Evolutionary conservation across 2,329 filamentous ascomycete species (phyloP).

Genomic region (Aspergillus sclerotialis): DNA sequence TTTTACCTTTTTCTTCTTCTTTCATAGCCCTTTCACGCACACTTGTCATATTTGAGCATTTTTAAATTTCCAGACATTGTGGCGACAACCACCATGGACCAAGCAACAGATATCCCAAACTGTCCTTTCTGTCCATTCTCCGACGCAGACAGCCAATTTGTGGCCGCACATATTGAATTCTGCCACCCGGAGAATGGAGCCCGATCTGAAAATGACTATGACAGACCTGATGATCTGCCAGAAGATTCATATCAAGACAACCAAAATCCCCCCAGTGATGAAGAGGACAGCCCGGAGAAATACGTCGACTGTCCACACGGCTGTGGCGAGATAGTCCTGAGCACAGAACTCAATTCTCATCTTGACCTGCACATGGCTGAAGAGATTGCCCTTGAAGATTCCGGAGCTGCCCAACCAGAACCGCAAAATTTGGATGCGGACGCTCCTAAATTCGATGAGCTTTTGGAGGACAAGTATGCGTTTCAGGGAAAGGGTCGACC

Average conservation of each 20-base stretch:
- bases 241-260: slow-evolving; percentile 1
- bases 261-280: slow-evolving; percentile 1
- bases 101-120: slow-evolving; percentile 11
- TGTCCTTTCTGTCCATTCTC: slow-evolving; percentile 43
- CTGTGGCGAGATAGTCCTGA: slow-evolving; percentile 53
- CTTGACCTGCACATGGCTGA: slow-evolving; percentile 54
- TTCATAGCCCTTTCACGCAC: too few species aligned
- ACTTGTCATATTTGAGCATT: too few species aligned
- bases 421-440: neutral
- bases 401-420: neutral
- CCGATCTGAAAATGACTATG: slow-evolving; percentile 16
- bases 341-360: slow-evolving; percentile 51
- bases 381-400: slow-evolving; percentile 36
- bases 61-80: too few species aligned
- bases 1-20: too few species aligned
- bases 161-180: slow-evolving; percentile 39
- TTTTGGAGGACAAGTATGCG: neutral
- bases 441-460: neutral
- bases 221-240: slow-evolving; percentile 1
- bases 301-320: slow-evolving; percentile 52
- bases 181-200: slow-evolving; percentile 36
- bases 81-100: slow-evolving; percentile 11
- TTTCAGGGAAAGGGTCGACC: neutral
- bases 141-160: slow-evolving; percentile 31
- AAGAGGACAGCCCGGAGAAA: slow-evolving; percentile 12